phyloP scores from a whole-genome alignment of 2,329 filamentous ascomycete species.

The Cercospora nicotianae region DNA sequence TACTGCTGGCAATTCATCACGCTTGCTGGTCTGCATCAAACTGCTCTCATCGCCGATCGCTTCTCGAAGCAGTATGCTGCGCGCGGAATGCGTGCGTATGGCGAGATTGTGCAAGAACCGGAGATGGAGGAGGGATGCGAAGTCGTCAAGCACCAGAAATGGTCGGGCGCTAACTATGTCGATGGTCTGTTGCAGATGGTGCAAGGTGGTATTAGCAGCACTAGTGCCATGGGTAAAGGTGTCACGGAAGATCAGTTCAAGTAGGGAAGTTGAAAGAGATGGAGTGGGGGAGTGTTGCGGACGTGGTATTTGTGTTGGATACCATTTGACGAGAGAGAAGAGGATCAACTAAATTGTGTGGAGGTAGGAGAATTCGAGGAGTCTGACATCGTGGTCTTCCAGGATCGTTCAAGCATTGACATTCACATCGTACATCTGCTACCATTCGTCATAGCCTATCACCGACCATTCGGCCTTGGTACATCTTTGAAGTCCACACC shows the following conservation, averaged over 20 bases:
- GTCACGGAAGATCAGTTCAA: constrained; percentile 95
- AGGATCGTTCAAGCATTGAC: background rate
- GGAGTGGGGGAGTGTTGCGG: background rate
- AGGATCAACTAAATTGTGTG: background rate
- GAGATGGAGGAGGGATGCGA: constrained; percentile 90
- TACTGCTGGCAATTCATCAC: constrained; percentile 99
- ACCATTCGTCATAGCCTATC: background rate
- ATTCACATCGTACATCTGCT: background rate
- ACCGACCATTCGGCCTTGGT: background rate
- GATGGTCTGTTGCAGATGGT: constrained; percentile 98
- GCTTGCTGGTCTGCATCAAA: constrained; percentile 94
- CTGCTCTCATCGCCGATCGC: constrained; percentile 83
- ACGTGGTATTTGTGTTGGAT: background rate
- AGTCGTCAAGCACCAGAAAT: constrained; percentile 98
- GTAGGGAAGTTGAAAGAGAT: constrained; percentile 8
- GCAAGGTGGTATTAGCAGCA: constrained; percentile 84
- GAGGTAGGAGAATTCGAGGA: background rate
- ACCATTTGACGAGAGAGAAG: background rate
- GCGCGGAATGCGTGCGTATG: constrained; percentile 88
- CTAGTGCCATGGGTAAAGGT: constrained; percentile 93
- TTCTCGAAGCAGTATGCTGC: constrained; percentile 77
- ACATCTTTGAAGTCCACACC: constrained; percentile 10
- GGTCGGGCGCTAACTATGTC: constrained; percentile 91
- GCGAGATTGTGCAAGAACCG: constrained; percentile 94
- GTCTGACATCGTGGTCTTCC: background rate